Conservation (phyloP, 1,284 basidiomycete species). For the Earliella scabrosa region DNA sequence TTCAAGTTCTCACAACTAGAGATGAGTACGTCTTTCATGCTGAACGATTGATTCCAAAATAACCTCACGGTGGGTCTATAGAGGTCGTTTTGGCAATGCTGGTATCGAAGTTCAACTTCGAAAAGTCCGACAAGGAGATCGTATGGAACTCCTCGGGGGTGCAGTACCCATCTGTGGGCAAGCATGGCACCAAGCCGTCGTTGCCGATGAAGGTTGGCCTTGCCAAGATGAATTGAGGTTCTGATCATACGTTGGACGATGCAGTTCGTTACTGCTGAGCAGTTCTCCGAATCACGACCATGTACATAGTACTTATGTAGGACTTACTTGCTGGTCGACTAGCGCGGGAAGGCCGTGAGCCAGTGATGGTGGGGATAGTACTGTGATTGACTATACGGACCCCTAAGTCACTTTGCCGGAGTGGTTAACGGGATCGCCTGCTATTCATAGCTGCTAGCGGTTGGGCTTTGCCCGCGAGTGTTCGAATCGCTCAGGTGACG, state of each 20-base stretch:
- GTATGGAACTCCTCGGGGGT: constrained; percentile 27
- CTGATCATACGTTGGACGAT: too few relatives aligned
- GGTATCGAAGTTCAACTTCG: constrained; percentile 20
- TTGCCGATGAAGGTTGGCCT: not conserved
- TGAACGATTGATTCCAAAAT: not conserved
- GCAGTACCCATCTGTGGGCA: constrained; percentile 26
- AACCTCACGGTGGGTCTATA: too few relatives aligned
- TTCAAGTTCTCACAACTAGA: constrained; percentile 25
- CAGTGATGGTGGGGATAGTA: too few relatives aligned
- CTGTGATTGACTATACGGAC: too few relatives aligned
- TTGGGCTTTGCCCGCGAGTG: constrained; percentile 74
- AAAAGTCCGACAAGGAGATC: constrained; percentile 20
- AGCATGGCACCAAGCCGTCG: constrained; percentile 3
- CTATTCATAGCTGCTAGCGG: constrained; percentile 48
- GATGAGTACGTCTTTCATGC: constrained; percentile 12
- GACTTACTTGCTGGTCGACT: too few relatives aligned
- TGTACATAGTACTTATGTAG: too few relatives aligned
- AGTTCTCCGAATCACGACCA: too few relatives aligned
- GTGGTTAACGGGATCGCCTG: constrained; percentile 93
- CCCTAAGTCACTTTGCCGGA: constrained; percentile 82
- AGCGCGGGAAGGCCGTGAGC: too few relatives aligned
- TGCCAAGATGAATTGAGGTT: too few relatives aligned
- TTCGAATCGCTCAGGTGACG: constrained; percentile 90
- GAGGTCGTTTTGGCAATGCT: constrained; percentile 21
- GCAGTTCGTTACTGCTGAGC: too few relatives aligned